These are phyloP conservation scores for Orbilia oligospora DNA, from an alignment of 2,329 filamentous ascomycete species.

Conservation along the genomic window DNA sequence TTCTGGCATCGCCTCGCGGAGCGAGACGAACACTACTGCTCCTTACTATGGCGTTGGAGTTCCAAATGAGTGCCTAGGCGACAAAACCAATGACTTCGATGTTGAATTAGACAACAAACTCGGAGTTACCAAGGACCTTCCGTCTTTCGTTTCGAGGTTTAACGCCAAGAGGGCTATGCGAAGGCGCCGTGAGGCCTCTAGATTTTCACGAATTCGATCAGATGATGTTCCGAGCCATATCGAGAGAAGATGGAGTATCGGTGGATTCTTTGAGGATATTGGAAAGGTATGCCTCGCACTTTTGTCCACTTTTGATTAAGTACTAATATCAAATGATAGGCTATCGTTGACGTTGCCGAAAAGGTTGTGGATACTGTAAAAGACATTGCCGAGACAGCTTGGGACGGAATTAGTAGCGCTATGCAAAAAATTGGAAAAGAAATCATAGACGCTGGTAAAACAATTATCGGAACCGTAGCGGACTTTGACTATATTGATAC, in stretches of 20 bases:
- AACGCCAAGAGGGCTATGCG: constrained; percentile 36
- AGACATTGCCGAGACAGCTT: constrained; percentile 39
- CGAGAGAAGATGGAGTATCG: constrained; percentile 55
- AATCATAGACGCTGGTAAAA: constrained; percentile 42
- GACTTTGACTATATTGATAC: constrained; percentile 56
- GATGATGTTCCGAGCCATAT: constrained; percentile 8
- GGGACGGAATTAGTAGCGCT: constrained; percentile 38
- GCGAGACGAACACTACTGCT: constrained; percentile 22
- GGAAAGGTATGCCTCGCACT: constrained; percentile 20
- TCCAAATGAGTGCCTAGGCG: constrained; percentile 46
- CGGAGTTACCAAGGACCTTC: constrained; percentile 7
- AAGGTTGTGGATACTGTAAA: constrained; percentile 48
- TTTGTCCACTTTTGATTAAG: not conserved
- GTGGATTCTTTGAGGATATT: constrained; percentile 53
- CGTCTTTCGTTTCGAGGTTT: constrained; percentile 30
- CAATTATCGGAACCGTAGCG: constrained; percentile 37
- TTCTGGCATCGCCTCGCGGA: constrained; percentile 13
- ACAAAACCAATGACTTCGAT: constrained; percentile 44
- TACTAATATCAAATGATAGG: constrained; percentile 30
- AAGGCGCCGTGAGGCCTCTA: constrained; percentile 31
- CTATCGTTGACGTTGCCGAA: constrained; percentile 21
- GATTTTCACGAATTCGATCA: constrained; percentile 23
- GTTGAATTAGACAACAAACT: constrained; percentile 39
- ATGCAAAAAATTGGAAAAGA: constrained; percentile 43
- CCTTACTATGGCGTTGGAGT: constrained; percentile 52